Conservation (phyloP, 352 stramenopile species). For the Phytophthora lateralis region DNA sequence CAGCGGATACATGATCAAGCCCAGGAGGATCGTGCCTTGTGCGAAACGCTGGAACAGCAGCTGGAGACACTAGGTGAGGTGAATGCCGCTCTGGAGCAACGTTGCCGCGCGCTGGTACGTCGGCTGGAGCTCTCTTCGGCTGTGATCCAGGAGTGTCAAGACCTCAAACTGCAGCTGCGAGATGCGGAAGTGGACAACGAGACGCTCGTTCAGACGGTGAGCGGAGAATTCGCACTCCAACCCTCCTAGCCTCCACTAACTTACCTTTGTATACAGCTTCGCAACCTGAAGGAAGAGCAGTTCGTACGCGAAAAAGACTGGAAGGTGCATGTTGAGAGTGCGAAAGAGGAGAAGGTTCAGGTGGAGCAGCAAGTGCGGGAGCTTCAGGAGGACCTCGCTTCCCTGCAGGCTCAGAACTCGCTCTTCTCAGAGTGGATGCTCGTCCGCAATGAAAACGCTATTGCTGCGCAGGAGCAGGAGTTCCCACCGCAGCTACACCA, state of each 20-base stretch:
- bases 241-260: background rate
- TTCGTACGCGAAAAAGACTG: constrained; percentile 64
- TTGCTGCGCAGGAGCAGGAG: constrained; percentile 34
- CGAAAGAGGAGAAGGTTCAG: constrained; percentile 51
- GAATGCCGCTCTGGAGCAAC: constrained; percentile 73
- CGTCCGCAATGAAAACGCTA: constrained; percentile 64
- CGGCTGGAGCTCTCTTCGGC: constrained; percentile 59
- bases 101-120: constrained; percentile 68
- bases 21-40: constrained; percentile 57
- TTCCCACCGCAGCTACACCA: constrained; percentile 6
- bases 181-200: constrained; percentile 77
- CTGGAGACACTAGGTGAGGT: constrained; percentile 77
- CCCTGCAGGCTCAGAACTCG: constrained; percentile 66
- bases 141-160: constrained; percentile 56
- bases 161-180: constrained; percentile 65
- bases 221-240: background rate
- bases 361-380: constrained; percentile 53
- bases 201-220: constrained; percentile 64
- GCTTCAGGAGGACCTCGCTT: constrained; percentile 61
- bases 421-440: constrained; percentile 85
- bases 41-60: constrained; percentile 66
- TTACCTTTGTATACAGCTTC: constrained; percentile 51
- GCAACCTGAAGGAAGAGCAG: constrained; percentile 72
- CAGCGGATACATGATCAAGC: constrained; percentile 51
- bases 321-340: constrained; percentile 60